Evolutionary conservation across 139 green algal species (phyloP).

Genomic region (Diplosphaera chodatii): DNA sequence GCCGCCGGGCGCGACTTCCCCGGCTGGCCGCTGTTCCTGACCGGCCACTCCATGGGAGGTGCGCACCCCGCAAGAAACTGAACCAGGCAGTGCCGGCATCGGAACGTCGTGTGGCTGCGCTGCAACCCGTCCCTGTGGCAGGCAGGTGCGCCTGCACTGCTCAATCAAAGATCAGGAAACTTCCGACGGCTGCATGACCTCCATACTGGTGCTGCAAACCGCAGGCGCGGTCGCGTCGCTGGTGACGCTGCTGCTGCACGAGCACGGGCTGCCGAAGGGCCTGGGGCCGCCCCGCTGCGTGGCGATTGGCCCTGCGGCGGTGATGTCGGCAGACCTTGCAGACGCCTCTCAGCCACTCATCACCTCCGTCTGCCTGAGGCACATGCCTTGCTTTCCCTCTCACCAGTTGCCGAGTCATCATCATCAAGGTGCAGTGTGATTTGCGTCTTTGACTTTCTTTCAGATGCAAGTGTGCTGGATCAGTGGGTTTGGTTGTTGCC

Average conservation of each 20-base stretch:
- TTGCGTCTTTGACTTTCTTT: background rate
- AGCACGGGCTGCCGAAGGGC: slow-evolving; percentile 15
- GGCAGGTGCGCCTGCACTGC: too few relatives aligned
- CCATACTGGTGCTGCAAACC: too few relatives aligned
- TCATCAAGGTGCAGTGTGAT: background rate
- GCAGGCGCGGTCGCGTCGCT: slow-evolving; percentile 39
- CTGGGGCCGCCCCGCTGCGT: slow-evolving; percentile 30
- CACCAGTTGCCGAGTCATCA: background rate
- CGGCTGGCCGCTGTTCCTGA: slow-evolving; percentile 46
- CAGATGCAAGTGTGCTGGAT: too few relatives aligned
- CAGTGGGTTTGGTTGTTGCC: too few relatives aligned
- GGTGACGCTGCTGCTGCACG: slow-evolving; percentile 36
- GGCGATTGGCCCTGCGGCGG: slow-evolving; percentile 38
- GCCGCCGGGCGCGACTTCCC: slow-evolving; percentile 20
- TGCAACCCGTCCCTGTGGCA: too few relatives aligned
- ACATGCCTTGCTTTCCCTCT: background rate
- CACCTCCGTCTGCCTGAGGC: slow-evolving; percentile 35
- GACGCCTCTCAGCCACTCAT: slow-evolving; percentile 19
- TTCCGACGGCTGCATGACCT: too few relatives aligned
- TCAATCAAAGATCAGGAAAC: too few relatives aligned
- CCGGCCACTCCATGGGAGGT: slow-evolving; percentile 46
- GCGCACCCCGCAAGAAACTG: background rate
- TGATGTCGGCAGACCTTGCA: slow-evolving; percentile 33
- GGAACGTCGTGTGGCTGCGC: too few relatives aligned
- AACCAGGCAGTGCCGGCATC: too few relatives aligned